Evolutionary conservation across 768 basidiomycete species (phyloP).

Genomic region (Galerina marginata): DNA sequence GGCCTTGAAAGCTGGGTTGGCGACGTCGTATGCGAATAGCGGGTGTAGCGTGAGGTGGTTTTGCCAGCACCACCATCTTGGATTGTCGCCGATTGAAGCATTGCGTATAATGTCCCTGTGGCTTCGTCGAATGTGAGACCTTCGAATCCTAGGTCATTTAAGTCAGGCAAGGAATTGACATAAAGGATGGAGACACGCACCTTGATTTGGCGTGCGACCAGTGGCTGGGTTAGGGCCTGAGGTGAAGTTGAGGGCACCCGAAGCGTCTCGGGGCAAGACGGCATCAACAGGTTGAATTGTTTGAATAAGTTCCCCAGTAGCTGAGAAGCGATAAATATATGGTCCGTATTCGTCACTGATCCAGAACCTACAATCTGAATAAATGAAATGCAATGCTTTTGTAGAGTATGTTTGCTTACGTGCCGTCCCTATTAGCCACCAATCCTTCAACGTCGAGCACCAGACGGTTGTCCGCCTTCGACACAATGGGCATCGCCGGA

Average conservation of each 20-base stretch:
- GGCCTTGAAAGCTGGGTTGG: slow-evolving; percentile 37
- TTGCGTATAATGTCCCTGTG: slow-evolving; percentile 58
- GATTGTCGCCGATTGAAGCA: slow-evolving; percentile 66
- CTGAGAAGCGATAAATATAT: slow-evolving; percentile 61
- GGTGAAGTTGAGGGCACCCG: slow-evolving; percentile 59
- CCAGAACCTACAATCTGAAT: slow-evolving; percentile 51
- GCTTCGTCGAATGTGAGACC: slow-evolving; percentile 56
- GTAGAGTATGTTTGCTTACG: slow-evolving; percentile 37
- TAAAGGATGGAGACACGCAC: slow-evolving; percentile 27
- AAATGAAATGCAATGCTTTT: not conserved
- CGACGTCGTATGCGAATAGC: slow-evolving; percentile 63
- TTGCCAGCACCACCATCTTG: slow-evolving; percentile 65
- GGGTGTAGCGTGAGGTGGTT: slow-evolving; percentile 54
- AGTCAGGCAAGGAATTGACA: not conserved
- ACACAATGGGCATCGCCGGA: slow-evolving; percentile 53
- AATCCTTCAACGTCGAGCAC: slow-evolving; percentile 65
- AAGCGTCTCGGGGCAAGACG: slow-evolving; percentile 50
- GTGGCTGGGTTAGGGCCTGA: slow-evolving; percentile 51
- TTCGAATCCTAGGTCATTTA: slow-evolving; percentile 53
- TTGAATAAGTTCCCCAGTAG: slow-evolving; percentile 52
- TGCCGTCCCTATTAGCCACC: slow-evolving; percentile 61
- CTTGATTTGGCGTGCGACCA: slow-evolving; percentile 62
- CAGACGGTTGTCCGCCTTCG: slow-evolving; percentile 47
- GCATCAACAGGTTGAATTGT: slow-evolving; percentile 66
- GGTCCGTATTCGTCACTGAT: slow-evolving; percentile 75